phyloP scores from a whole-genome alignment of 768 basidiomycete species.

The Termitomyces sp. region DNA sequence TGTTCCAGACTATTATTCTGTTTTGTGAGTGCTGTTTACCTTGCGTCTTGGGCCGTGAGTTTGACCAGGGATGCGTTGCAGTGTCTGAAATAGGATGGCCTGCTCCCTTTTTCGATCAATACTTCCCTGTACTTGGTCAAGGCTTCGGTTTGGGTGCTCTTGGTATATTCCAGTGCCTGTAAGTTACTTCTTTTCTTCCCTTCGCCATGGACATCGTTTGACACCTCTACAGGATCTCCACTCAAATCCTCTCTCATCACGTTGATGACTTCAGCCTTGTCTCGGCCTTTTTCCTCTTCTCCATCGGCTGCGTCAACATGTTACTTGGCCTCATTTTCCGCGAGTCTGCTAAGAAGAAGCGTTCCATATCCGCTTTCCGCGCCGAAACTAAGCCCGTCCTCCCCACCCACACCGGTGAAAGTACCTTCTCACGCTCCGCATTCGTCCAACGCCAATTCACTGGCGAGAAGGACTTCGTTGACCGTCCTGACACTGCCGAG shows the following conservation, averaged over 20 bases:
- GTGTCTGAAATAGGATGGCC: slow-evolving; percentile 83
- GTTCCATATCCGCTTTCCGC: slow-evolving; percentile 67
- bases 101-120: slow-evolving; percentile 73
- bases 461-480: slow-evolving; percentile 12
- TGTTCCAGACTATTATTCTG: slow-evolving; percentile 76
- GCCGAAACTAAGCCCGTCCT: slow-evolving; percentile 53
- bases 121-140: slow-evolving; percentile 86
- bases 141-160: slow-evolving; percentile 85
- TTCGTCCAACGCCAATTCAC: slow-evolving; percentile 30
- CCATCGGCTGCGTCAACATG: slow-evolving; percentile 80
- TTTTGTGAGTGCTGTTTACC: slow-evolving; percentile 40
- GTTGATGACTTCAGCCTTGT: slow-evolving; percentile 85
- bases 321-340: slow-evolving; percentile 79
- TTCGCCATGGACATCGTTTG: neutral
- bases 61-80: slow-evolving; percentile 11
- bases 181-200: slow-evolving; percentile 22
- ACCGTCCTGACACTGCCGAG: slow-evolving; percentile 22
- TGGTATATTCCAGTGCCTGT: slow-evolving; percentile 86
- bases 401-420: slow-evolving; percentile 40
- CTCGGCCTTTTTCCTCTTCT: slow-evolving; percentile 81
- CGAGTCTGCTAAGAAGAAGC: slow-evolving; percentile 57
- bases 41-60: neutral
- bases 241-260: slow-evolving; percentile 70
- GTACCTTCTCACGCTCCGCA: slow-evolving; percentile 31
- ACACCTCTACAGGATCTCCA: slow-evolving; percentile 46